Percentiles rank a stretch among this genome's conserved stretches.
phyloP scores from a whole-genome alignment of 805 yeast genomes.

The Yamadazyma phyllophila region DNA sequence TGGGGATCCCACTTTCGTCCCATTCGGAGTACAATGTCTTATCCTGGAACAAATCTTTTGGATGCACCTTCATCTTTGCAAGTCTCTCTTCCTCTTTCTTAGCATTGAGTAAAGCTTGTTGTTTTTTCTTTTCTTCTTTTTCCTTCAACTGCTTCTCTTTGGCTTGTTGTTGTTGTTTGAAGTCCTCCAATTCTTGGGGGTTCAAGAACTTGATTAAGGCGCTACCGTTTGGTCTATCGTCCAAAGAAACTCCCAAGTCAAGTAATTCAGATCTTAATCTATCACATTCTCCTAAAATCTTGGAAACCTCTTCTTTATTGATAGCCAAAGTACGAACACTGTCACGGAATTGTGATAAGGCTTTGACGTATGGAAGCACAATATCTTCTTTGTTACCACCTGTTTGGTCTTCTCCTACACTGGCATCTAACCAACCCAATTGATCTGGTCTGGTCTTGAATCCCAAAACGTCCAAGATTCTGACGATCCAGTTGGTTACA shows the following conservation, averaged over 20 bases:
- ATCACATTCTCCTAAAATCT: slow-evolving; percentile 70
- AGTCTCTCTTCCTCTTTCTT: slow-evolving; percentile 60
- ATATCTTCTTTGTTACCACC: slow-evolving; percentile 52
- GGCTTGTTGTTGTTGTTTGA: slow-evolving; percentile 57
- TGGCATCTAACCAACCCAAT: slow-evolving; percentile 73
- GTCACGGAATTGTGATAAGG: slow-evolving; percentile 78
- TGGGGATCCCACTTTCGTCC: slow-evolving; percentile 86
- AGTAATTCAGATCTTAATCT: slow-evolving; percentile 67
- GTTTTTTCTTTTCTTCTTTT: slow-evolving; percentile 57
- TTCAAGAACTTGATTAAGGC: slow-evolving; percentile 82
- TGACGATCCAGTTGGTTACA: slow-evolving; percentile 66
- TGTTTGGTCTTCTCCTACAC: slow-evolving; percentile 16
- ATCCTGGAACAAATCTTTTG: slow-evolving; percentile 70
- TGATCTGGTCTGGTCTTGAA: slow-evolving; percentile 66
- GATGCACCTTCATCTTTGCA: slow-evolving; percentile 67
- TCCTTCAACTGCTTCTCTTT: slow-evolving; percentile 58
- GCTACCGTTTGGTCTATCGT: slow-evolving; percentile 79
- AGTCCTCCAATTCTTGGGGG: slow-evolving; percentile 63
- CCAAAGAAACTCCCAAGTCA: slow-evolving; percentile 77
- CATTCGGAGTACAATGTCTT: slow-evolving; percentile 60
- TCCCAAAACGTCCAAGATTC: slow-evolving; percentile 71
- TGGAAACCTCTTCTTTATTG: slow-evolving; percentile 46
- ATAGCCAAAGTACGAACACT: slow-evolving; percentile 74
- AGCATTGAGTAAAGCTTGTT: slow-evolving; percentile 49
- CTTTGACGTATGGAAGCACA: slow-evolving; percentile 77